Percentiles rank a stretch among this genome's conserved stretches.
These are phyloP conservation scores for Termitomyces bulborhizus DNA, from an alignment of 768 basidiomycete genomes.

Conservation along the genomic window DNA sequence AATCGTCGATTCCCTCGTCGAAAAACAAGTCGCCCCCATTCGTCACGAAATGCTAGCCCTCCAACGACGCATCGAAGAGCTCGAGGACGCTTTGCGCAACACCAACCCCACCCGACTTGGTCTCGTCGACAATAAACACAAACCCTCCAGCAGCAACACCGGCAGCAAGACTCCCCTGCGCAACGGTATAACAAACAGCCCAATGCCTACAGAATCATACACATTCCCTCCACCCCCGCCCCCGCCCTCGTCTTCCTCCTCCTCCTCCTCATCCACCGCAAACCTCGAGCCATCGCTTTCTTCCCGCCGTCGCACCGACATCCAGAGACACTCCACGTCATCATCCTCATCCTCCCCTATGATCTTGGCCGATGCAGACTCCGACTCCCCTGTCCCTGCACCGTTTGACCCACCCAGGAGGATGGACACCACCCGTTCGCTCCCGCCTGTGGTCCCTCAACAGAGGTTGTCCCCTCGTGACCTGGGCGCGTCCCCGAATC, in stretches of 20 bases:
- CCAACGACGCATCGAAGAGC: constrained; percentile 58
- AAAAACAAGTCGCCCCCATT: constrained; percentile 52
- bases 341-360: too few relatives aligned
- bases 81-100: constrained; percentile 39
- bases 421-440: too few relatives aligned
- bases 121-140: neutral
- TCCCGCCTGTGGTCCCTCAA: too few relatives aligned
- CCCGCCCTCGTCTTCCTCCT: neutral
- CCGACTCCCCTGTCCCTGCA: too few relatives aligned
- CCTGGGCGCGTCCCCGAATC: too few relatives aligned
- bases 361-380: too few relatives aligned
- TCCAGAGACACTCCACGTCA: neutral
- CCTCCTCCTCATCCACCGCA: neutral
- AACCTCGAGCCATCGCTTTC: constrained; percentile 7
- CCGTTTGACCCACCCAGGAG: too few relatives aligned
- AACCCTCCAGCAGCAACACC: constrained; percentile 25
- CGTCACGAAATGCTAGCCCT: constrained; percentile 56
- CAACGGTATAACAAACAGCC: constrained; percentile 27
- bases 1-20: constrained; percentile 30
- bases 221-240: constrained; percentile 33
- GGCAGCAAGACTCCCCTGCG: constrained; percentile 26
- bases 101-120: too few relatives aligned
- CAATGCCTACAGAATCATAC: constrained; percentile 32
- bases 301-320: constrained; percentile 27
- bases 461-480: too few relatives aligned